Base-by-base conservation (phyloP, 805 yeast species). In the Millerago galiae region DNA sequence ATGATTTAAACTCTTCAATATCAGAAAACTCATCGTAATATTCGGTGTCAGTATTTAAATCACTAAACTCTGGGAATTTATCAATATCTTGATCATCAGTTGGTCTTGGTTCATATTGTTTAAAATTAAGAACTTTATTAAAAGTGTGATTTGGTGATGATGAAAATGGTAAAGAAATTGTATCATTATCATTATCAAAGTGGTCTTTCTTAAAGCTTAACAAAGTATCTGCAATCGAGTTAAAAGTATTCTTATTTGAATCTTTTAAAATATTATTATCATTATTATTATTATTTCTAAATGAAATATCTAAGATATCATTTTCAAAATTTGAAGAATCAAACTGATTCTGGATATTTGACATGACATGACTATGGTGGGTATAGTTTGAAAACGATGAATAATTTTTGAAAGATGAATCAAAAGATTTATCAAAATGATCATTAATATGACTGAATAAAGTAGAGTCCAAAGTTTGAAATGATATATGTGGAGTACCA, bases 21-120 rank as follows among this genome's bases (percentile, higher is more conserved):
- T 21, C 24, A 21, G 24, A 21, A 21, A 21, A 21, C 7, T 21
- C 24, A 21, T 21, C 24, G 7, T 21, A 21, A 7, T 21, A 21
- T 21, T 21, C 24, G 4, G 24, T 21, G 7, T 21, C 24, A 21
- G 24, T 21, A 8, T 33, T 32, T 1, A 18, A 5, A 4, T 36
- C 39, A 21, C 13, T 24, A 18, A 34, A 26, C 2, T 18, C 34
- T 14, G 30, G 37, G 8, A 24, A 36, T 25, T 25, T 31, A 8
- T 33, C 43, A 4, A 21, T 7, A 14, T 43, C 26, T 2, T 40
- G 11, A 4, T 51, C 56, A 21, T 37, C 38, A 4, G 46, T 25
- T 12, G 57, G 50, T 16, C 35, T 48, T 8, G 52, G 46, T 8
- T 49, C 54, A 12, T 56, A 52, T 32, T 48, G 49, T 38, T 44